A percentile compares a stretch with the other conserved stretches of the same genome.
Conservation (phyloP, 148 eudicot genomes). For the Spergularia bocconei region DNA sequence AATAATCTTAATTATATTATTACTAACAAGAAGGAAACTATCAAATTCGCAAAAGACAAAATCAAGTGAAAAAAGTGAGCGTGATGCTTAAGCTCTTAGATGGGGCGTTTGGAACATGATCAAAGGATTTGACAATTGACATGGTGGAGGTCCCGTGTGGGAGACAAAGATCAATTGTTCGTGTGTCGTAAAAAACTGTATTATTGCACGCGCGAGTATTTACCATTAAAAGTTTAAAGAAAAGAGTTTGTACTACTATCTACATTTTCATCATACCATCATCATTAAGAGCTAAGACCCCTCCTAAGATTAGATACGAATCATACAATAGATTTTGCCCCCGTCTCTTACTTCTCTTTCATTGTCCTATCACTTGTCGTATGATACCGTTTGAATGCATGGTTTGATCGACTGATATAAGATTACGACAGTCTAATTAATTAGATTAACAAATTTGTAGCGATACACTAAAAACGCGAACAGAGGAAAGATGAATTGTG, state of each 20-base stretch:
- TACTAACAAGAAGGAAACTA: too few species aligned
- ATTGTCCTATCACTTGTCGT: slow-evolving; percentile 6
- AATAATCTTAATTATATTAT: too few species aligned
- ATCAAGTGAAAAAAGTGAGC: too few species aligned
- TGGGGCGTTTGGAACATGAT: too few species aligned
- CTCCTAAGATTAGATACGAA: slow-evolving; percentile 16
- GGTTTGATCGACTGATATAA: too few species aligned
- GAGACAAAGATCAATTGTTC: slow-evolving; percentile 20
- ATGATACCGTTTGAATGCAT: background rate
- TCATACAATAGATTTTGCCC: slow-evolving; percentile 4
- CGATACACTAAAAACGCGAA: too few species aligned
- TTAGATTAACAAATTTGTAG: too few species aligned
- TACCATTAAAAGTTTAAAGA: background rate
- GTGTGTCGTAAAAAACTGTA: slow-evolving; percentile 10
- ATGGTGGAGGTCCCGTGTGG: background rate
- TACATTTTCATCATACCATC: background rate
- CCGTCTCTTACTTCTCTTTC: slow-evolving; percentile 13
- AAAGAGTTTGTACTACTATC: background rate
- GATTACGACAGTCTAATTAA: too few species aligned
- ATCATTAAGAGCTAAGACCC: slow-evolving; percentile 9
- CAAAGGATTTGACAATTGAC: background rate
- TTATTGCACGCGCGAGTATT: slow-evolving; percentile 16
- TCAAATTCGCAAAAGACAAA: too few species aligned
- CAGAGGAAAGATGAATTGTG: too few species aligned
- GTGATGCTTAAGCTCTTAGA: too few species aligned